A percentile compares a stretch with the other conserved stretches of the same genome.
These are phyloP conservation scores for Pyrenophora seminiperda DNA, from an alignment of 2,329 filamentous ascomycete species.

Conservation along the genomic window DNA sequence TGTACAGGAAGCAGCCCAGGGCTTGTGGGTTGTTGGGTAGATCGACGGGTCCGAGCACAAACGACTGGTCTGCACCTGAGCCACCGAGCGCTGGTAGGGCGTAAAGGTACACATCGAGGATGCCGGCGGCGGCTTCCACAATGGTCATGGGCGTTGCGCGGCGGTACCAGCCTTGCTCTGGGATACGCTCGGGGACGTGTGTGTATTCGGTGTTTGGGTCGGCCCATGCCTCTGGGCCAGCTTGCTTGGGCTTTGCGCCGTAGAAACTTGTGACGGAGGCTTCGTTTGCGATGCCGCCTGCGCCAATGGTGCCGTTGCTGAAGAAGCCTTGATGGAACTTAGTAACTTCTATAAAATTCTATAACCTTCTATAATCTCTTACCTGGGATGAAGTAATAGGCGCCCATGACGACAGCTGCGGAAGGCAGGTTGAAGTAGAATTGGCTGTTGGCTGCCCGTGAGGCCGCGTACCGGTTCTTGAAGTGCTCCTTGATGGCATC, in stretches of 20 bases:
- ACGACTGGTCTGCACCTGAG: constrained; percentile 21
- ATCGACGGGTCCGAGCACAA: constrained; percentile 17
- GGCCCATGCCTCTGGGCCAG: constrained; percentile 14
- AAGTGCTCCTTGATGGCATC: constrained; percentile 28
- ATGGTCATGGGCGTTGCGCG: constrained; percentile 27
- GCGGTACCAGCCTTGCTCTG: constrained; percentile 29
- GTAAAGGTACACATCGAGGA: constrained; percentile 26
- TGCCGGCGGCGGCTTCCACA: constrained; percentile 22
- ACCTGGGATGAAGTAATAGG: constrained; percentile 30
- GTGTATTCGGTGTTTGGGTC: constrained; percentile 23
- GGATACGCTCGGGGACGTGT: constrained; percentile 29
- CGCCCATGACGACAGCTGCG: constrained; percentile 25
- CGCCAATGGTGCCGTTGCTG: constrained; percentile 28
- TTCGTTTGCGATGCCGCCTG: constrained; percentile 29
- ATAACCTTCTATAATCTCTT: too few species aligned
- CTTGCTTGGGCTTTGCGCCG: constrained; percentile 20
- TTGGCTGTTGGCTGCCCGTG: constrained; percentile 22
- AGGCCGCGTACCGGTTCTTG: constrained; percentile 25
- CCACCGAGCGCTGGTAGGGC: constrained; percentile 21
- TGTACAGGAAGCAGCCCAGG: constrained; percentile 26
- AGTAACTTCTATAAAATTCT: too few species aligned
- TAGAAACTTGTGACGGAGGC: constrained; percentile 32
- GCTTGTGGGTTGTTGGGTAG: constrained; percentile 23
- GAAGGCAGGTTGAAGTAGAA: constrained; percentile 29
- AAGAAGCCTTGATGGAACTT: too few species aligned